phyloP scores from a whole-genome alignment of 768 basidiomycete genomes.

The Leccinum subtestaceum region DNA sequence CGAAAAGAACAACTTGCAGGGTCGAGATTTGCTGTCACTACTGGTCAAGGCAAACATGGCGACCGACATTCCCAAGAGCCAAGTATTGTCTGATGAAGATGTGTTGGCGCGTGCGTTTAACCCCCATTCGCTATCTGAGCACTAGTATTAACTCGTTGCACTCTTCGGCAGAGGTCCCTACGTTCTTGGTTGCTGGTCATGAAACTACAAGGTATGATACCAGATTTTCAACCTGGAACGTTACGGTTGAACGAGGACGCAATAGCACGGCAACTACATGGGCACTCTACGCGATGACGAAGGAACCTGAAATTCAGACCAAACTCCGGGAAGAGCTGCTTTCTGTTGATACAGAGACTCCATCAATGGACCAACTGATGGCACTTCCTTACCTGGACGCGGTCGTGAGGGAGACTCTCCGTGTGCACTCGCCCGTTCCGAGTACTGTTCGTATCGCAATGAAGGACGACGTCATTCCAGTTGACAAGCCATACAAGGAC shows the following conservation, averaged over 20 bases:
- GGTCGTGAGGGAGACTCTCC: slow-evolving; percentile 60
- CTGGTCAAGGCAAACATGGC: slow-evolving; percentile 24
- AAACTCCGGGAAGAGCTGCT: slow-evolving; percentile 60
- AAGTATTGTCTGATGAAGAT: slow-evolving; percentile 60
- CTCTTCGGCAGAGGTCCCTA: background rate
- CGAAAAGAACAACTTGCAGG: slow-evolving; percentile 32
- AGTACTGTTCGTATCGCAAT: slow-evolving; percentile 42
- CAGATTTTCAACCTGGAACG: background rate
- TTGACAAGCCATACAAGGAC: slow-evolving; percentile 46
- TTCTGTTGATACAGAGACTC: slow-evolving; percentile 49
- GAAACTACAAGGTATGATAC: background rate
- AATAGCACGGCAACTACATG: slow-evolving; percentile 46
- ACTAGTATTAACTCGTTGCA: background rate
- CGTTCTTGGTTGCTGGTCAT: slow-evolving; percentile 1
- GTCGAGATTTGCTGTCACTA: slow-evolving; percentile 49
- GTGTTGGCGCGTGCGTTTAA: slow-evolving; percentile 49
- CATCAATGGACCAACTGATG: slow-evolving; percentile 68
- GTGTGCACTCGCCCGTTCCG: slow-evolving; percentile 52
- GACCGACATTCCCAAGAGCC: slow-evolving; percentile 51
- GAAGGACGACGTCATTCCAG: slow-evolving; percentile 52
- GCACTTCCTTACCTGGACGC: slow-evolving; percentile 68
- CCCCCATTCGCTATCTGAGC: too few relatives aligned
- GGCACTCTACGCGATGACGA: slow-evolving; percentile 55
- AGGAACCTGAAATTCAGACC: slow-evolving; percentile 46
- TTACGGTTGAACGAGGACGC: background rate